A percentile compares a stretch with the other conserved stretches of the same genome.
Evolutionary conservation across 345 rosid species (phyloP).

Genomic region (Salix caprea): DNA sequence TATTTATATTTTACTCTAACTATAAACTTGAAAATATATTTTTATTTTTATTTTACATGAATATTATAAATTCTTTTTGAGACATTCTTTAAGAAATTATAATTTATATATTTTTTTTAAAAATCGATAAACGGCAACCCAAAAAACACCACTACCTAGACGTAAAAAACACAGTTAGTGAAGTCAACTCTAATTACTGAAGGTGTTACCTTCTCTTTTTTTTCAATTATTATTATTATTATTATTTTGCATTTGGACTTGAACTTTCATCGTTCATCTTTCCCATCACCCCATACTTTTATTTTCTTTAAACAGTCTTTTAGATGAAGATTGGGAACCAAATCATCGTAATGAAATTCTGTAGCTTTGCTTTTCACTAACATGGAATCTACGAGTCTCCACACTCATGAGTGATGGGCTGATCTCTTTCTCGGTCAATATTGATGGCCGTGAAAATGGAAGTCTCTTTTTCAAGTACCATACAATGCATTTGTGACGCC

Average conservation of each 20-base stretch:
- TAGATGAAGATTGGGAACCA: conserved; percentile 31
- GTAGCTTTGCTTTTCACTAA: conserved; percentile 39
- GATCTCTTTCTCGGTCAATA: conserved; percentile 33
- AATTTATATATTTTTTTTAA: too few species aligned
- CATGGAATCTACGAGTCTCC: conserved; percentile 41
- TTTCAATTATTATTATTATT: too few species aligned
- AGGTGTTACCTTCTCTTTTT: too few species aligned
- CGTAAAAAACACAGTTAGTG: too few species aligned
- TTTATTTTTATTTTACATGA: too few species aligned
- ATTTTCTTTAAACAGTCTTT: neutral
- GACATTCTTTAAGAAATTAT: too few species aligned
- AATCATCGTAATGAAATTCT: conserved; percentile 38
- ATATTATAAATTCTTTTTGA: too few species aligned
- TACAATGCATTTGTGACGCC: conserved; percentile 4
- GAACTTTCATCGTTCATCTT: neutral
- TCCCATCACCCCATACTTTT: neutral
- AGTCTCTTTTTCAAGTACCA: conserved; percentile 19
- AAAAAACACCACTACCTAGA: too few species aligned
- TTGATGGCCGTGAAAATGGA: conserved; percentile 41
- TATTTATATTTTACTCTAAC: too few species aligned
- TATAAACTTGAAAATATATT: too few species aligned
- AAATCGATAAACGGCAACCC: too few species aligned
- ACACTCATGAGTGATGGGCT: conserved; percentile 35
- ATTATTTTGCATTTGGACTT: neutral
- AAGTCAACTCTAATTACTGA: neutral